These are phyloP conservation scores for Puccinia polysora DNA, from an alignment of 1,284 basidiomycete species.

Conservation along the genomic window DNA sequence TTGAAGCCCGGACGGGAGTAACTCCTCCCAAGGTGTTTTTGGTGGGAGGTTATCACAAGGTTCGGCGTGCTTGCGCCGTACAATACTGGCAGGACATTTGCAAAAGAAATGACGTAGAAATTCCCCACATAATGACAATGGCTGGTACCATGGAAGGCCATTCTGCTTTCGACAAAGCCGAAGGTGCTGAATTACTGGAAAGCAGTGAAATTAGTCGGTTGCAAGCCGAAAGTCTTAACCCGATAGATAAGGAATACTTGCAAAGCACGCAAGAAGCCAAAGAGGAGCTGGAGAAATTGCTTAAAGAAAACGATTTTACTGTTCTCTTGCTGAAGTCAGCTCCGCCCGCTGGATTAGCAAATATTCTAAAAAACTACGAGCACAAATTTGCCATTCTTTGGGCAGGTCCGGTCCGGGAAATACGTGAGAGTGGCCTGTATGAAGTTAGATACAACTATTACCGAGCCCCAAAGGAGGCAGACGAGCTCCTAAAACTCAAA, in stretches of 20 bases:
- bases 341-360: constrained; percentile 3
- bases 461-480: constrained; percentile 1
- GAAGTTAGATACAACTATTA: neutral
- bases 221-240: neutral
- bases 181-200: neutral
- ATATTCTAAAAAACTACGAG: constrained; percentile 8
- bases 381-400: constrained; percentile 13
- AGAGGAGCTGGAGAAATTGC: neutral
- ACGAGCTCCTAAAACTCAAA: neutral
- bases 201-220: neutral
- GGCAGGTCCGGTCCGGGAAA: constrained; percentile 5
- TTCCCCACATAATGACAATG: neutral
- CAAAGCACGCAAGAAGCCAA: neutral
- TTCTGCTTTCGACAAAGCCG: neutral
- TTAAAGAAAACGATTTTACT: constrained; percentile 11
- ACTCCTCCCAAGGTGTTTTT: neutral
- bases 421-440: neutral
- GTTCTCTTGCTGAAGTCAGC: constrained; percentile 11
- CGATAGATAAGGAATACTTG: neutral
- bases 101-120: neutral
- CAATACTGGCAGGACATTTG: neutral
- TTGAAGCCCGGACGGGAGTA: neutral
- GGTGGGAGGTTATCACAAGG: constrained; percentile 1
- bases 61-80: neutral
- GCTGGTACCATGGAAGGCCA: neutral